Evolutionary conservation across 805 yeast genomes (phyloP).

Genomic region (Candida loeiensis): DNA sequence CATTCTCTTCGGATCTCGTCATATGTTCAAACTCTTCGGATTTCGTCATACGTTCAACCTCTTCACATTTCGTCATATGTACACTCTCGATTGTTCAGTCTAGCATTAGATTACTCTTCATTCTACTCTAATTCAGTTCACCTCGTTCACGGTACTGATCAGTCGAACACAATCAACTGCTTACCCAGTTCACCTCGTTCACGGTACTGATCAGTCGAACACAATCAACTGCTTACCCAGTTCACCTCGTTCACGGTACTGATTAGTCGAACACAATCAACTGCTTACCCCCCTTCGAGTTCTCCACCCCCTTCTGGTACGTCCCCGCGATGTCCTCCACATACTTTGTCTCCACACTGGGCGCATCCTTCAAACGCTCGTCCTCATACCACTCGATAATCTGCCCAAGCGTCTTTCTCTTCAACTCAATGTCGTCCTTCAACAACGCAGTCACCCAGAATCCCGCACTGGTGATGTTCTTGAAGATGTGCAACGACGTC

Average conservation of each 20-base stretch:
- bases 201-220: too few species aligned
- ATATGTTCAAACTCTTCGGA: too few species aligned
- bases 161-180: too few species aligned
- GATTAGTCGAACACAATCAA: constrained; percentile 22
- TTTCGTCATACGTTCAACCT: too few species aligned
- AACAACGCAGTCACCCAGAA: constrained; percentile 79
- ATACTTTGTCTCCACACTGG: constrained; percentile 28
- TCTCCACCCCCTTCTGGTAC: constrained; percentile 28
- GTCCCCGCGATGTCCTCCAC: constrained; percentile 18
- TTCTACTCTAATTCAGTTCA: too few species aligned
- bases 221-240: too few species aligned
- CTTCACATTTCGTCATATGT: too few species aligned
- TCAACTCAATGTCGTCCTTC: constrained; percentile 34
- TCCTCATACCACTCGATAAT: constrained; percentile 41
- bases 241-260: neutral
- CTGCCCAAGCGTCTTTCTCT: constrained; percentile 32
- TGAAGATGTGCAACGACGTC: constrained; percentile 84
- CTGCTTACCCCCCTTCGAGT: constrained; percentile 39
- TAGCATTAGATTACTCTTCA: too few species aligned
- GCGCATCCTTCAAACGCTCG: constrained; percentile 36
- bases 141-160: too few species aligned
- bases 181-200: too few species aligned
- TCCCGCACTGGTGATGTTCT: constrained; percentile 79
- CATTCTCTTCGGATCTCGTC: too few species aligned
- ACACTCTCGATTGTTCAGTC: too few species aligned